Evolutionary conservation across 192 early-diverging fungal species (phyloP), one percentile per base, ranked within the genome.

Genomic region (Geranomyces michiganensis): DNA sequence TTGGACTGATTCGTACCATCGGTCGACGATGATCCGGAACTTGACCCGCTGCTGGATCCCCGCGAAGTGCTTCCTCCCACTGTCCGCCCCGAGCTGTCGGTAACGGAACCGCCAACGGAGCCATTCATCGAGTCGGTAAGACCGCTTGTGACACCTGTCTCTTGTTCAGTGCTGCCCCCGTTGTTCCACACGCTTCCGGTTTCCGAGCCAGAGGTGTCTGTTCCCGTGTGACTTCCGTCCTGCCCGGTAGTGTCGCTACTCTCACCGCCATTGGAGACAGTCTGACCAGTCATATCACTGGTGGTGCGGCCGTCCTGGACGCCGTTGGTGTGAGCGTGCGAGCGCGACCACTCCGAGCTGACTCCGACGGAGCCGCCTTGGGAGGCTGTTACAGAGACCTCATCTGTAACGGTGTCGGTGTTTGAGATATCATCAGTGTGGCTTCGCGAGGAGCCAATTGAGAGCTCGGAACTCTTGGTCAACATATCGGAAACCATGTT

Each of bases 51-150:
- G 51, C 21, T 24, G 51, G 21, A 24, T n/a, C 51, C 51, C 21
- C 14, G 19, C 21, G 21, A 24, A 24, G 21, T n/a, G 26, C 21
- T 24, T n/a, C 51, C 51, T n/a, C 51, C 51, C 21, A 27, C 51
- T 24, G 51, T 55, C 21, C 19, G 51, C 19, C 51, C 51, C 21
- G 21, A 24, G 21, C 21, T 24, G 51, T 55, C 51, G 7, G 51
- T 24, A 15, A n/a, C 26, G 51, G 51, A 55, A 55, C 51, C 51
- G 26, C 51, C 51, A 27, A 27, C 19, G 4, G 51, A 55, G 19
- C 51, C 51, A 15, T 55, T 55, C 51, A 55, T 55, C 21, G 51
- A 55, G 51, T 55, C 26, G 51, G 51, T 55, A n/a, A 55, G 51
- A 6, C 21, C 51, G 51, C 51, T 55, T 4, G 19, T 55, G 7